Percentiles rank a stretch among this genome's conserved stretches.
These are phyloP conservation scores for Skeletonema tropicum DNA, from an alignment of 108 stramenopile genomes.

Conservation along the genomic window DNA sequence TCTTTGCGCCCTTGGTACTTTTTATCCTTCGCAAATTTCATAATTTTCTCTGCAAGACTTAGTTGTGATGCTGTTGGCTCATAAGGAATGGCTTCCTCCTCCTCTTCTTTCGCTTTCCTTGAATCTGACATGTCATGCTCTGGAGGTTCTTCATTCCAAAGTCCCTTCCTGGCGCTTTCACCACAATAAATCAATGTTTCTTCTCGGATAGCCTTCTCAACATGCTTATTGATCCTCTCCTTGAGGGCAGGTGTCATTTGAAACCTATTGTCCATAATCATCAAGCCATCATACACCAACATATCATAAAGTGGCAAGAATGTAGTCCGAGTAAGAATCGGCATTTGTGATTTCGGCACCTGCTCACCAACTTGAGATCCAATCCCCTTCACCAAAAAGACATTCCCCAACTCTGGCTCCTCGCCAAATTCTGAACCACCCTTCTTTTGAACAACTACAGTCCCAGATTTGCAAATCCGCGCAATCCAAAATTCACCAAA, in stretches of 20 bases:
- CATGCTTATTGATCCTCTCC: conserved; percentile 13
- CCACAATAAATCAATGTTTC: conserved; percentile 18
- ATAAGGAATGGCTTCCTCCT: neutral
- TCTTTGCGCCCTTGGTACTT: conserved; percentile 7
- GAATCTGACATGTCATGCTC: neutral
- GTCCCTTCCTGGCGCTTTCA: conserved; percentile 11
- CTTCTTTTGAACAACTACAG: conserved; percentile 16
- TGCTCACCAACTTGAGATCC: conserved; percentile 13
- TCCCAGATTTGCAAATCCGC: conserved; percentile 17
- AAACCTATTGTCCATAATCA: neutral
- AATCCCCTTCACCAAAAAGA: conserved; percentile 26
- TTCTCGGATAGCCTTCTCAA: conserved; percentile 13
- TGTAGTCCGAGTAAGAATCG: conserved; percentile 16
- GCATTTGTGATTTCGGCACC: neutral
- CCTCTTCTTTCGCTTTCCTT: neutral
- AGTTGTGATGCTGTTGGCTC: conserved; percentile 8
- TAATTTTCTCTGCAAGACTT: conserved; percentile 12
- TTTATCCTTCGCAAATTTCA: conserved; percentile 6
- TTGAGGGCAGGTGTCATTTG: neutral
- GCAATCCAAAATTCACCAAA: conserved; percentile 22
- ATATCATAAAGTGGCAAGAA: conserved; percentile 27
- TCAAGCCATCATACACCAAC: conserved; percentile 30
- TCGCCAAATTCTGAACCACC: neutral
- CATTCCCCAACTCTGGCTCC: conserved; percentile 14
- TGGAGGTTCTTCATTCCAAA: conserved; percentile 30